These are phyloP conservation scores for Dichotomopilus funicola DNA, from an alignment of 2,329 filamentous ascomycete species.

Conservation along the genomic window DNA sequence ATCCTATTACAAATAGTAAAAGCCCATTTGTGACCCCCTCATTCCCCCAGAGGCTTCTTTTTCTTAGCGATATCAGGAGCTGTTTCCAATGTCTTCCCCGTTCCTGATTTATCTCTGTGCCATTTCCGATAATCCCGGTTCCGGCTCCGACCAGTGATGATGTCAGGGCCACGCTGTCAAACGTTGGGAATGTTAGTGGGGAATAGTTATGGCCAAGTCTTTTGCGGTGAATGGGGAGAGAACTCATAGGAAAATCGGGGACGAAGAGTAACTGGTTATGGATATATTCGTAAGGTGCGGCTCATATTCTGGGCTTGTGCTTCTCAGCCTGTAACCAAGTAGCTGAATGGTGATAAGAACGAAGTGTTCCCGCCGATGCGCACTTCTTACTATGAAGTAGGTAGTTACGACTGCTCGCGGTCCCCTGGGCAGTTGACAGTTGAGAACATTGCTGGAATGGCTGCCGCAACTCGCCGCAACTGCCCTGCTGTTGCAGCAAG, in stretches of 20 bases:
- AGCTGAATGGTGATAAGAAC: neutral
- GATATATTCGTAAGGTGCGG: no score
- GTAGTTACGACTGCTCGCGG: neutral
- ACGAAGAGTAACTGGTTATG: no score
- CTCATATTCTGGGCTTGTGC: no score
- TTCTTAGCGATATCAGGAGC: no score
- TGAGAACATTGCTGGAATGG: neutral
- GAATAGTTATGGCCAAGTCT: neutral
- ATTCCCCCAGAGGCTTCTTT: no score
- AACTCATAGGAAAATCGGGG: neutral
- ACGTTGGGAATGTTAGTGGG: neutral
- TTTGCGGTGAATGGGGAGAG: neutral
- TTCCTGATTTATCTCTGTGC: neutral
- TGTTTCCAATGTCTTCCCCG: neutral
- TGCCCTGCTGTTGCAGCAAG: neutral
- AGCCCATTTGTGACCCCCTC: no score
- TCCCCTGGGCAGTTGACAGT: constrained; percentile 16
- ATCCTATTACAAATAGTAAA: no score
- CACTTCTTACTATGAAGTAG: neutral
- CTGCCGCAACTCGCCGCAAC: neutral
- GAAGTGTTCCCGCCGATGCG: constrained; percentile 15
- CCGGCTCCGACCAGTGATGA: neutral
- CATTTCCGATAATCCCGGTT: neutral
- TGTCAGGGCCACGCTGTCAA: constrained; percentile 7
- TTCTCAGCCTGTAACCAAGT: no score